A percentile compares a stretch with the other conserved stretches of the same genome.
phyloP scores from a whole-genome alignment of 768 basidiomycete genomes.

The Boletus insuetus region DNA sequence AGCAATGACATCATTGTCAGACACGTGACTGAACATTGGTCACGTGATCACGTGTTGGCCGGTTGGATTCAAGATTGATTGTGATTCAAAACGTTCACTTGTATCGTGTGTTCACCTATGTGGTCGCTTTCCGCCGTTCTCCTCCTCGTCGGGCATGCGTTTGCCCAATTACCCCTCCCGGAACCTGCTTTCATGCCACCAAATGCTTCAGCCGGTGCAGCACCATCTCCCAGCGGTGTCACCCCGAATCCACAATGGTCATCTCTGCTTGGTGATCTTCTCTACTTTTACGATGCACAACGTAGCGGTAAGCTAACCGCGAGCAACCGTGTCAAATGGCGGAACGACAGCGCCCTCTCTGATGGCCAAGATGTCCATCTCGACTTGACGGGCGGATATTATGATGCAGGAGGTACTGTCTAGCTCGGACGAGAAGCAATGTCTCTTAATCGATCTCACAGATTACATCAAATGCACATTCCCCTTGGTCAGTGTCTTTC shows the following conservation, averaged over 20 bases:
- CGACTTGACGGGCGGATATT: constrained; percentile 85
- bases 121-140: constrained; percentile 15
- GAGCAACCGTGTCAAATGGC: constrained; percentile 78
- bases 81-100: no score
- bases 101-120: constrained; percentile 8
- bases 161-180: constrained; percentile 63
- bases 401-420: constrained; percentile 82
- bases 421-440: neutral
- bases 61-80: neutral
- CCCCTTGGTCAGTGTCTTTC: constrained; percentile 56
- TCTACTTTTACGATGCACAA: constrained; percentile 93
- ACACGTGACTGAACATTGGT: constrained; percentile 11
- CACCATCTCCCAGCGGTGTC: constrained; percentile 37
- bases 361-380: constrained; percentile 75
- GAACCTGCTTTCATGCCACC: constrained; percentile 65
- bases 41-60: constrained; percentile 25
- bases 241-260: constrained; percentile 79
- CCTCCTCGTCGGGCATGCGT: constrained; percentile 26
- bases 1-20: constrained; percentile 1
- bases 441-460: constrained; percentile 24
- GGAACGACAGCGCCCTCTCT: constrained; percentile 73
- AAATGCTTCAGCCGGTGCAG: constrained; percentile 52
- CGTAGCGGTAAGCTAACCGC: constrained; percentile 71
- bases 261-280: constrained; percentile 69
- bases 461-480: constrained; percentile 90